Conservation (phyloP, 2,329 filamentous ascomycete species). For the Fonsecaea erecta region DNA sequence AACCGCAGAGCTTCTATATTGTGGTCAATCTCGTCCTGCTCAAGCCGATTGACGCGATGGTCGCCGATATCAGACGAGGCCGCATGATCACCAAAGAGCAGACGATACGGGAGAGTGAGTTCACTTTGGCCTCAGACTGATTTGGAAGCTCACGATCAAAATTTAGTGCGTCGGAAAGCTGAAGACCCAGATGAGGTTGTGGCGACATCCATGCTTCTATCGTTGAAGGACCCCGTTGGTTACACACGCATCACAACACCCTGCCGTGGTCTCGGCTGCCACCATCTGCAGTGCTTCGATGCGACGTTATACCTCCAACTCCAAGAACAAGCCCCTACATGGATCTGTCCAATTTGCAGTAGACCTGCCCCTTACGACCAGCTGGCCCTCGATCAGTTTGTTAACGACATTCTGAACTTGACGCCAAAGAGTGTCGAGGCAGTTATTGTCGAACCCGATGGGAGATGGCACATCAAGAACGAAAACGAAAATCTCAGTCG, state of each 20-base stretch:
- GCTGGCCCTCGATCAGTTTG: constrained; percentile 87
- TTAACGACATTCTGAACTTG: constrained; percentile 79
- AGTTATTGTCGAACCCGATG: constrained; percentile 87
- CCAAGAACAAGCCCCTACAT: constrained; percentile 94
- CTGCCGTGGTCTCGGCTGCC: constrained; percentile 77
- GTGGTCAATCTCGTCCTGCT: constrained; percentile 76
- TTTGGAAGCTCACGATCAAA: constrained; percentile 36
- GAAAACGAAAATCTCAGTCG: constrained; percentile 39
- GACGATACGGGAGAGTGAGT: constrained; percentile 79
- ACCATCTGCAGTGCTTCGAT: constrained; percentile 94
- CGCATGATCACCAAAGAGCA: constrained; percentile 74
- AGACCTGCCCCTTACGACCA: constrained; percentile 79
- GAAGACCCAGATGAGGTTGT: constrained; percentile 82
- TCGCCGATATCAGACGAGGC: constrained; percentile 66
- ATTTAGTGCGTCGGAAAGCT: constrained; percentile 76
- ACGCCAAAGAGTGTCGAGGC: constrained; percentile 76
- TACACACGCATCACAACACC: constrained; percentile 80
- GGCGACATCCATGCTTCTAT: constrained; percentile 84
- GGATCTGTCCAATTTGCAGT: constrained; percentile 94
- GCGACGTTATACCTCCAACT: constrained; percentile 88
- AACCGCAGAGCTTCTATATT: constrained; percentile 70
- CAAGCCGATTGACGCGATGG: constrained; percentile 72
- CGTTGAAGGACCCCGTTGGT: constrained; percentile 88
- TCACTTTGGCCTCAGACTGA: constrained; percentile 4
- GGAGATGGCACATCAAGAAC: constrained; percentile 64